A percentile compares a stretch with the other conserved stretches of the same genome.
These are phyloP conservation scores for Neurospora sp. DNA, from an alignment of 495 filamentous ascomycete species.

Conservation along the genomic window DNA sequence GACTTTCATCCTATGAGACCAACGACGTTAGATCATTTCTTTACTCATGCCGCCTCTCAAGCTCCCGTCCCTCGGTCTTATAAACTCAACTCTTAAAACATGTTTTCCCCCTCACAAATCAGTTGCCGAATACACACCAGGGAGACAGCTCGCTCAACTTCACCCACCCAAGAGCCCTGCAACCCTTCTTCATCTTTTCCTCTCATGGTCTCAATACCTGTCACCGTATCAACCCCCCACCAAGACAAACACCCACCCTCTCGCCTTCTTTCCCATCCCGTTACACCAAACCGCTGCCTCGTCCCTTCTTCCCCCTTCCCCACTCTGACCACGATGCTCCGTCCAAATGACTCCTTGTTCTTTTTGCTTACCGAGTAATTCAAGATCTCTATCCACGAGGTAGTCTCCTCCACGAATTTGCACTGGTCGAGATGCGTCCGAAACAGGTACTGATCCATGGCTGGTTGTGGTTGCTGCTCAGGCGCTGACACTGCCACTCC, in stretches of 20 bases:
- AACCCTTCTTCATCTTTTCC: background rate
- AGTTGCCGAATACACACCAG: background rate
- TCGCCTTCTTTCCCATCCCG: background rate
- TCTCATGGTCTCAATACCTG: background rate
- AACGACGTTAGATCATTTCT: background rate
- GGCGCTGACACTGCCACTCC: background rate
- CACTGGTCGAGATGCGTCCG: constrained; percentile 31
- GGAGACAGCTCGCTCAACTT: background rate
- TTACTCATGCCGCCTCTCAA: background rate
- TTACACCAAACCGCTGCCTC: background rate
- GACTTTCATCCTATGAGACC: constrained; percentile 24
- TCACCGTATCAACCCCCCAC: background rate
- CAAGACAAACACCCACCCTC: background rate
- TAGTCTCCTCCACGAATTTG: constrained; percentile 34
- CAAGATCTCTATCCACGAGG: constrained; percentile 44
- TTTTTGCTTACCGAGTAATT: constrained; percentile 40
- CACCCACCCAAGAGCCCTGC: background rate
- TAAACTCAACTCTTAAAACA: background rate
- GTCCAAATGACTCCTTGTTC: background rate
- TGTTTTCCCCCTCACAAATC: background rate
- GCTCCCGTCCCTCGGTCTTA: background rate
- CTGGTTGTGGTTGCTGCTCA: background rate
- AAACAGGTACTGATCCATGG: constrained; percentile 49
- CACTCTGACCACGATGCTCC: background rate
- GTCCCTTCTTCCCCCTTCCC: background rate